Conservation (phyloP, 179 eudicot genomes). For the Vitellaria paradoxa region DNA sequence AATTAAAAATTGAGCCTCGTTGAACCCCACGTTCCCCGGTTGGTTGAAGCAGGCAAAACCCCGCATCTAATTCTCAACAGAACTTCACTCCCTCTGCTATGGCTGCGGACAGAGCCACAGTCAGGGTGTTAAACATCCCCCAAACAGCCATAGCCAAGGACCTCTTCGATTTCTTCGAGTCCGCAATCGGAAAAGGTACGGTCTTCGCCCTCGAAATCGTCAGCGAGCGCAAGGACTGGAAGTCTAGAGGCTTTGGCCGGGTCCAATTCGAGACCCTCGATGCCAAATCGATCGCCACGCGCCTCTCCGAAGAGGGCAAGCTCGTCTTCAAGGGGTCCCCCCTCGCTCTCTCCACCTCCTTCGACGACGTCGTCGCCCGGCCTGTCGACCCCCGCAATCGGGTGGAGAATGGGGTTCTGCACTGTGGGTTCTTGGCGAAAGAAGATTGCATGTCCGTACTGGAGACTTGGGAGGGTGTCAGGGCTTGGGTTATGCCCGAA, state of each 20-base stretch:
- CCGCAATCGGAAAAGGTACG: constrained; percentile 42
- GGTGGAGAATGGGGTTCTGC: constrained; percentile 43
- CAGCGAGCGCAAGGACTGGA: constrained; percentile 78
- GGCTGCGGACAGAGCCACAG: constrained; percentile 28
- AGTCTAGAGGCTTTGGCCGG: constrained; percentile 70
- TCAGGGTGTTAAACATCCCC: constrained; percentile 67
- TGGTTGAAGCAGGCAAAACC: too few species aligned
- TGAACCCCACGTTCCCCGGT: too few species aligned
- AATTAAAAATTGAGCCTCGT: too few species aligned
- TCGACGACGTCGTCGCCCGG: constrained; percentile 58
- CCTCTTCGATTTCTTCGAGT: constrained; percentile 53
- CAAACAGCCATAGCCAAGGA: constrained; percentile 57
- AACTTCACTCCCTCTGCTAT: constrained; percentile 22
- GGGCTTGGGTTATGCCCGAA: constrained; percentile 72
- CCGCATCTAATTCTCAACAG: too few species aligned
- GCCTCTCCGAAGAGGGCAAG: constrained; percentile 23
- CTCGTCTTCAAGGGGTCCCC: constrained; percentile 44
- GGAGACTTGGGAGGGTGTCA: constrained; percentile 61
- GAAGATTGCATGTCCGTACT: constrained; percentile 52
- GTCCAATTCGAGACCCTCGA: constrained; percentile 79
- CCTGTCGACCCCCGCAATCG: constrained; percentile 52
- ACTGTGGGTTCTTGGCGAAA: constrained; percentile 56
- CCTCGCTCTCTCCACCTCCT: constrained; percentile 40
- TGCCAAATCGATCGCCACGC: constrained; percentile 38
- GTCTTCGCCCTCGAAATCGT: constrained; percentile 75